Conservation (phyloP, 2,329 filamentous ascomycete species). For the Chalara sp. region DNA sequence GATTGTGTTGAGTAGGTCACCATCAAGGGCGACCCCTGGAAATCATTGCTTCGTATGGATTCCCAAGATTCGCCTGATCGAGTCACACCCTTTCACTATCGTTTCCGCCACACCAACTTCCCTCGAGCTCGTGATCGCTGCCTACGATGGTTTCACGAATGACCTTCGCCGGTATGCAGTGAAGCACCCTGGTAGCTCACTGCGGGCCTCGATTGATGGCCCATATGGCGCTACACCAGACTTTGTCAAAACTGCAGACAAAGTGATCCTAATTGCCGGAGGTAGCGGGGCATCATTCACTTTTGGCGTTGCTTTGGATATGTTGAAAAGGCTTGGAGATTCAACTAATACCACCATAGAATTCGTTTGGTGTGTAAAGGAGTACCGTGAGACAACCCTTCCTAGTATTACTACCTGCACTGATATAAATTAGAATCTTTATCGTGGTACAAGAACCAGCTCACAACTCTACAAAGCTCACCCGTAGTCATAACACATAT, state of each 20-base stretch:
- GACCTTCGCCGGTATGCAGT: conserved; percentile 45
- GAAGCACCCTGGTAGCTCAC: conserved; percentile 38
- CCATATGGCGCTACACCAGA: conserved; percentile 52
- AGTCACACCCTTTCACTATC: conserved; percentile 60
- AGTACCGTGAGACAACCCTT: conserved; percentile 29
- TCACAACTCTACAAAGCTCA: conserved; percentile 17
- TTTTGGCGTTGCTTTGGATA: conserved; percentile 39
- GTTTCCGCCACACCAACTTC: conserved; percentile 39
- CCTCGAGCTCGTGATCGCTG: conserved; percentile 47
- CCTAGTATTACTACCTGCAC: not conserved
- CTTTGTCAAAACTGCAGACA: conserved; percentile 40
- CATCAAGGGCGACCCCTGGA: conserved; percentile 38
- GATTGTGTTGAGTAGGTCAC: conserved; percentile 43
- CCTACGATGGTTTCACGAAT: conserved; percentile 51
- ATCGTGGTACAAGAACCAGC: conserved; percentile 21
- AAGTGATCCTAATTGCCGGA: conserved; percentile 49
- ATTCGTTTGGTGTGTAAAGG: conserved; percentile 41
- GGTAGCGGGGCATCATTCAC: conserved; percentile 55
- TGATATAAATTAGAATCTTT: conserved; percentile 11
- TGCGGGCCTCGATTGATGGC: conserved; percentile 49
- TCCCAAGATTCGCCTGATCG: conserved; percentile 46
- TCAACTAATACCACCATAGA: conserved; percentile 32
- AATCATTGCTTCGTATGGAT: conserved; percentile 60
- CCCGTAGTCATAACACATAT: conserved; percentile 21
- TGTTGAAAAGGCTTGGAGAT: conserved; percentile 34